phyloP scores from a whole-genome alignment of 805 yeast genomes.

The Saturnispora kantuleensis region DNA sequence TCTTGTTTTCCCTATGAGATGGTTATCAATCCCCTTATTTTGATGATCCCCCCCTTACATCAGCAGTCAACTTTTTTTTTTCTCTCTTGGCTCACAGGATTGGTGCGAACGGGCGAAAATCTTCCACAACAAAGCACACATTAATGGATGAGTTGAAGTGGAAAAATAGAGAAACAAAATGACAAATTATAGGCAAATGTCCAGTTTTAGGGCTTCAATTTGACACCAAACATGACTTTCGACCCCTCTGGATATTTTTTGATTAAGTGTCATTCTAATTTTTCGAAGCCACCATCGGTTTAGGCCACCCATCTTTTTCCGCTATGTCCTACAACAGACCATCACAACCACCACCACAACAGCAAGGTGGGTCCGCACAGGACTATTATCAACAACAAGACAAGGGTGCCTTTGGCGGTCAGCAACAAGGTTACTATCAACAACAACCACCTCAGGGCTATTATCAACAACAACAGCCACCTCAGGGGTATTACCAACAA shows the following conservation, averaged over 20 bases:
- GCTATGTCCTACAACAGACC: not conserved
- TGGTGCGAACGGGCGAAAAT: too few relatives aligned
- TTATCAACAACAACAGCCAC: conserved; percentile 35
- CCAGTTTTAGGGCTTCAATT: not conserved
- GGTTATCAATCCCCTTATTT: too few relatives aligned
- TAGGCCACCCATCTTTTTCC: not conserved
- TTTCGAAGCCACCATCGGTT: too few relatives aligned
- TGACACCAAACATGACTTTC: not conserved
- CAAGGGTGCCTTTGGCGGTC: conserved; percentile 1
- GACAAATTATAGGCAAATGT: too few relatives aligned
- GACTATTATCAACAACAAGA: conserved; percentile 4
- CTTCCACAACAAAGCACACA: too few relatives aligned
- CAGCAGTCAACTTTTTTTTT: too few relatives aligned
- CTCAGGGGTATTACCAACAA: conserved; percentile 25
- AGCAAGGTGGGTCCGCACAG: not conserved
- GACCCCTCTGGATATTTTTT: not conserved
- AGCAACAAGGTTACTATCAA: conserved; percentile 23
- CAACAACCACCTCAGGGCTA: conserved; percentile 26
- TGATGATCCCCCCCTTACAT: too few relatives aligned
- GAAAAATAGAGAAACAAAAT: too few relatives aligned
- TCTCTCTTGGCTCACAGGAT: too few relatives aligned
- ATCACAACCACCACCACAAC: conserved; percentile 1
- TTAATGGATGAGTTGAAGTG: too few relatives aligned
- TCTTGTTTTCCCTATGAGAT: too few relatives aligned
- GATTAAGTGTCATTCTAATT: not conserved